Conservation (phyloP, 2,329 filamentous ascomycete species). For the Pochonia chlamydosporia region DNA sequence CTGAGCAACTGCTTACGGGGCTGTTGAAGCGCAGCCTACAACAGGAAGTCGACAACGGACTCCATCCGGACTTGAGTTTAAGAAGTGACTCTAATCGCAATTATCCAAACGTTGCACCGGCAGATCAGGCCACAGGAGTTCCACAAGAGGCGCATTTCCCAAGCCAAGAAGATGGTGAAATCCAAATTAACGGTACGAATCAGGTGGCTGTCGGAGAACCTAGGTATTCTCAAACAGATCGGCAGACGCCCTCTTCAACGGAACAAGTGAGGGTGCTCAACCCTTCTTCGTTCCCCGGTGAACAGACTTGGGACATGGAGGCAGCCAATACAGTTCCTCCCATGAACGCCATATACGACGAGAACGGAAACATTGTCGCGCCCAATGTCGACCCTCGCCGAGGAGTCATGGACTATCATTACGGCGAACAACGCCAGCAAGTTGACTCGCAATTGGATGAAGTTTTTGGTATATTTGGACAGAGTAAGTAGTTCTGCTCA, state of each 20-base stretch:
- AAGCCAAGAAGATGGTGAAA: neutral
- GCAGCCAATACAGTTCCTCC: neutral
- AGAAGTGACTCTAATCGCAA: neutral
- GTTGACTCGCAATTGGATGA: conserved; percentile 5
- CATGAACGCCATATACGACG: neutral
- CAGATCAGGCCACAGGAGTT: neutral
- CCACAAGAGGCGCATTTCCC: neutral
- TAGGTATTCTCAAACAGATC: neutral
- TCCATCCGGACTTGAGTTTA: neutral
- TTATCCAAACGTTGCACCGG: neutral
- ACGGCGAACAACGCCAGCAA: conserved; percentile 2
- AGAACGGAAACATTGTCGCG: neutral
- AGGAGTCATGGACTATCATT: conserved; percentile 1
- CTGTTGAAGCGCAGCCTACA: conserved; percentile 4
- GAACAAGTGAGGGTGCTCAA: neutral
- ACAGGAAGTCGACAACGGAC: conserved; percentile 4
- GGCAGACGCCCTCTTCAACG: neutral
- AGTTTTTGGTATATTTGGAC: conserved; percentile 5
- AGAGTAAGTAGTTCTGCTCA: conserved; percentile 6
- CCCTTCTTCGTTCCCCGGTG: neutral
- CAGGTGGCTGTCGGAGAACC: neutral
- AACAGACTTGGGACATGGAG: neutral
- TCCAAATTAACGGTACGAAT: neutral
- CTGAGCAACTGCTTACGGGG: conserved; percentile 4
- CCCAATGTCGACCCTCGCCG: neutral